Conservation (phyloP, 768 basidiomycete species). For the Termitomyces sp. region DNA sequence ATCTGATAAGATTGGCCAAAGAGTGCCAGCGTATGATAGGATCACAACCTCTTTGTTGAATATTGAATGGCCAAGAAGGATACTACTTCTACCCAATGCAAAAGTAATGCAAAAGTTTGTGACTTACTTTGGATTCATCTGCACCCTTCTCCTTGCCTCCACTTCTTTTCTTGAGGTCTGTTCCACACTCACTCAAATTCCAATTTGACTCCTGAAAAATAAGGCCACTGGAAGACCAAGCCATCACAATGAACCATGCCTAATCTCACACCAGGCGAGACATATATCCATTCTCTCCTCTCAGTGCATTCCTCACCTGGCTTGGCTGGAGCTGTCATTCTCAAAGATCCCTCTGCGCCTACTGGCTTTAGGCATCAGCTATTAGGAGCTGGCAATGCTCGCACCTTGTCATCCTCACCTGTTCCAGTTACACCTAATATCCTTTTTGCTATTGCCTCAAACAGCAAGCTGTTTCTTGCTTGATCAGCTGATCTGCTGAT, state of each 20-base stretch:
- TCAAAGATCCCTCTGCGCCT: constrained; percentile 26
- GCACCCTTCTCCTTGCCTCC: not conserved
- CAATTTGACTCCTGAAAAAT: not conserved
- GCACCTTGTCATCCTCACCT: constrained; percentile 20
- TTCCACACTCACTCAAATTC: not conserved
- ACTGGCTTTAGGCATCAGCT: constrained; percentile 39
- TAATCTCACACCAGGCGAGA: constrained; percentile 11
- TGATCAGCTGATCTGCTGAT: constrained; percentile 39
- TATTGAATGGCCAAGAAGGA: not conserved
- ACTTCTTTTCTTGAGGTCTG: not conserved
- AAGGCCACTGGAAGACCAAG: too few relatives aligned
- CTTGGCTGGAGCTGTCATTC: constrained; percentile 38
- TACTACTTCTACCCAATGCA: not conserved
- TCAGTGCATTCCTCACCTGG: constrained; percentile 39
- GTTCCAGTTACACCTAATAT: constrained; percentile 40
- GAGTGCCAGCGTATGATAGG: not conserved
- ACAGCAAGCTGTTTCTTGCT: constrained; percentile 42
- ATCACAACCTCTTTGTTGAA: not conserved
- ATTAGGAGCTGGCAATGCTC: constrained; percentile 36
- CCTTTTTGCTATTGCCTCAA: constrained; percentile 43
- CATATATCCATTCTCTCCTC: constrained; percentile 22
- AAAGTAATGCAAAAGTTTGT: too few relatives aligned
- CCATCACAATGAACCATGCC: not conserved
- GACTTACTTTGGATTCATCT: not conserved
- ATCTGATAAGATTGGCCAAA: not conserved